Base-by-base conservation (phyloP, 208 protist genomes). In the Borovskyia barvae region DNA sequence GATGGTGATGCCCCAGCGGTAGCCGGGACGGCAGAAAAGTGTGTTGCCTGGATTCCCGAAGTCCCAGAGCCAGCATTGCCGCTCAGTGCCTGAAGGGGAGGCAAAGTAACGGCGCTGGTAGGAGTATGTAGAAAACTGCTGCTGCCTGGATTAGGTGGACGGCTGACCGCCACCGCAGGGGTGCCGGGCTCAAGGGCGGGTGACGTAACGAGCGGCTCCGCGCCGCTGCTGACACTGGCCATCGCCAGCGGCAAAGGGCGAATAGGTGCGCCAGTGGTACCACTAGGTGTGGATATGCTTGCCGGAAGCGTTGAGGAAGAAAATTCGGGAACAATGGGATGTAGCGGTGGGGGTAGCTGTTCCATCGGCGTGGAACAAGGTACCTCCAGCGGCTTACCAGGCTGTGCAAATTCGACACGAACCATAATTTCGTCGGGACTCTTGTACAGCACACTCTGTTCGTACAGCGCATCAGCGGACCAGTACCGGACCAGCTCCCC, bases 401-500 rank as follows among this genome's bases (percentile, higher is more conserved):
- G 67, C 39, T 70, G 51, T 9, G 65, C 59, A 40, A 88, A 85
- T 20, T 71, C 40, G 12, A 89, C 81, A 11, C 71, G 66, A 5
- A 92, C 64, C 5, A 66, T 75, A 20, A 88, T 70, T 40, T 79
- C 41, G 42, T 92, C 85, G 12, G 74, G 70, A 30, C 57, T 72
- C 56, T 84, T 85, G 55, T 82, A 88, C 9, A 71, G 47, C 12
- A 59, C 48, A 8, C 80, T 75, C 12, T 68, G 60, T 9, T 63
- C 58, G 52, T 78, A 91, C 14, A 83, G 43, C 2, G 73, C 48
- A 19, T 75, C 74, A 4, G 41, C 28, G 14, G 53, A 59, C 61
- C 65, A 77, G 63, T 60, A 77, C n/a, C 66, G 57, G 37, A 78
- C 75, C 19, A 95, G 62, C 58, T 95, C 82, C n/a, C 88, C 88